Conservation (phyloP, 108 stramenopile species). For the Discostella pseudostelligera region DNA sequence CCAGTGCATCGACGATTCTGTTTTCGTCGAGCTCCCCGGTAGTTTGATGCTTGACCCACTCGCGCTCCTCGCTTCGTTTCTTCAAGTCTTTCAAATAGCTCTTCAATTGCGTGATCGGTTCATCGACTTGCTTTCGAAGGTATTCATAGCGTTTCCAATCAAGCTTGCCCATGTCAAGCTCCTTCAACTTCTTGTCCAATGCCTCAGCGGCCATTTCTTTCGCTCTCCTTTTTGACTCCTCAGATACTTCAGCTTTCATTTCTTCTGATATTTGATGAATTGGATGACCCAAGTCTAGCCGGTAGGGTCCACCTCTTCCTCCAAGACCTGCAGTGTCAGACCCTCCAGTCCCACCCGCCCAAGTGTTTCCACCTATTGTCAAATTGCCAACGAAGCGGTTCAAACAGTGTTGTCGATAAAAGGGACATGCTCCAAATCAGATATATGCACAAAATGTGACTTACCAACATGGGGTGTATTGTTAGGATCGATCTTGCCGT, state of each 20-base stretch:
- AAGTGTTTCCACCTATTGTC: slow-evolving; percentile 74
- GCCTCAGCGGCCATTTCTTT: slow-evolving; percentile 73
- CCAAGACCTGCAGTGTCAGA: slow-evolving; percentile 89
- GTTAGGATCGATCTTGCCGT: slow-evolving; percentile 69
- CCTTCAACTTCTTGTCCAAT: slow-evolving; percentile 63
- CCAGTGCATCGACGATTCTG: slow-evolving; percentile 76
- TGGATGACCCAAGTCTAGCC: slow-evolving; percentile 81
- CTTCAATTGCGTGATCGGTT: slow-evolving; percentile 59
- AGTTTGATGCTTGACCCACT: slow-evolving; percentile 76
- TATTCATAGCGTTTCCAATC: slow-evolving; percentile 74
- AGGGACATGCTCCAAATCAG: background rate
- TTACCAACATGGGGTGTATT: slow-evolving; percentile 65
- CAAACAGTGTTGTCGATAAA: background rate
- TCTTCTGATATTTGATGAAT: slow-evolving; percentile 89
- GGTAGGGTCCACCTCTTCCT: slow-evolving; percentile 89
- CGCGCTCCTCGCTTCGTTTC: slow-evolving; percentile 58
- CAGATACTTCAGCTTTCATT: slow-evolving; percentile 74
- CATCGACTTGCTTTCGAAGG: slow-evolving; percentile 53
- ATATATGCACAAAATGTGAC: background rate
- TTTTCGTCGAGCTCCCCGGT: slow-evolving; percentile 89
- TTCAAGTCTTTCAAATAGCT: slow-evolving; percentile 55
- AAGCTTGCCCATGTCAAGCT: slow-evolving; percentile 76
- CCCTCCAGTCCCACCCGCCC: slow-evolving; percentile 92
- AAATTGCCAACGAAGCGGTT: background rate
- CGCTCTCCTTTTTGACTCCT: slow-evolving; percentile 64